phyloP scores from a whole-genome alignment of 225 moss, liverwort and hornwort species.

The Thuidium tamariscinum region DNA sequence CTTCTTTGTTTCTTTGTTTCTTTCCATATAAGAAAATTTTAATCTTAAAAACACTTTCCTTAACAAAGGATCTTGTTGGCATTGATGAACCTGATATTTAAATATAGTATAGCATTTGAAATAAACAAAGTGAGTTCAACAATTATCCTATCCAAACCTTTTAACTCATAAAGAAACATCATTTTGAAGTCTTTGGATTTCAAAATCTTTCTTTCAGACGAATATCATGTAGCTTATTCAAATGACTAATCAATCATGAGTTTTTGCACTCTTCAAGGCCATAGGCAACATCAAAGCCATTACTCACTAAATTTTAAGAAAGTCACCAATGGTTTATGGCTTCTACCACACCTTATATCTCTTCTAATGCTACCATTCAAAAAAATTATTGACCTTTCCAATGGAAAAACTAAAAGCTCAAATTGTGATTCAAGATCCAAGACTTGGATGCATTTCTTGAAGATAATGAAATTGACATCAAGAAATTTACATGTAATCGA shows the following conservation, averaged over 20 bases:
- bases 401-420: neutral
- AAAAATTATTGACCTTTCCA: neutral
- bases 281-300: rapidly evolving
- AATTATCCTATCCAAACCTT: too few species aligned
- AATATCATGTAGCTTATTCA: neutral
- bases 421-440: neutral
- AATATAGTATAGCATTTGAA: neutral
- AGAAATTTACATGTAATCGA: neutral
- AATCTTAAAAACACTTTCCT: neutral
- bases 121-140: neutral
- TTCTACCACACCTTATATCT: too few species aligned
- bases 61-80: neutral
- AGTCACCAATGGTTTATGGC: too few species aligned
- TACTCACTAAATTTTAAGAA: too few species aligned
- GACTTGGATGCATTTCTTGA: rapidly evolving
- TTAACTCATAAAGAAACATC: neutral
- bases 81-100: rapidly evolving
- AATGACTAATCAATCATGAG: neutral
- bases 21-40: rapidly evolving
- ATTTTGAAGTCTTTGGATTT: neutral
- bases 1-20: neutral
- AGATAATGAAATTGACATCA: neutral
- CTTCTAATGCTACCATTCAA: neutral
- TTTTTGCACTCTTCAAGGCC: rapidly evolving
- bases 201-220: too few species aligned